Percentiles rank a stretch among this genome's conserved stretches.
These are phyloP conservation scores for Trichoderma breve DNA, from an alignment of 2,329 filamentous ascomycete species.

Conservation along the genomic window DNA sequence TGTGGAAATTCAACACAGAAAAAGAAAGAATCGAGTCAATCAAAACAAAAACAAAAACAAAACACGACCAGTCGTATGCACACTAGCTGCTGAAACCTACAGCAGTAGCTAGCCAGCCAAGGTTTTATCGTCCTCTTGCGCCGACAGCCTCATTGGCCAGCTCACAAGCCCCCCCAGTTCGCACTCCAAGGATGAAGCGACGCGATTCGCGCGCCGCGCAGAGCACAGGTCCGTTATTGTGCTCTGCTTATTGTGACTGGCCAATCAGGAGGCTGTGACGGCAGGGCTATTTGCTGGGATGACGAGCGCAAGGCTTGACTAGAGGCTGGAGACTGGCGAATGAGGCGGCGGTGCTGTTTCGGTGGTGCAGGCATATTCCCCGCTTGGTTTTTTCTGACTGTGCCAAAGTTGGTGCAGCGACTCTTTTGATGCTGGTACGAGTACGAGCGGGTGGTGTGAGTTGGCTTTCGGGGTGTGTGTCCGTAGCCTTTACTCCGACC, in stretches of 20 bases:
- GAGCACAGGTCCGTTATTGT: conserved; percentile 9
- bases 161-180: conserved; percentile 5
- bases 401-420: background rate
- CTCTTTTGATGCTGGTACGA: background rate
- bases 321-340: background rate
- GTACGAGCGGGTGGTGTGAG: background rate
- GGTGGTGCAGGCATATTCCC: conserved; percentile 6
- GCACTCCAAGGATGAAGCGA: background rate
- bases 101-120: background rate
- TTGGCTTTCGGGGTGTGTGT: background rate
- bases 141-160: conserved; percentile 16
- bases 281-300: conserved; percentile 1
- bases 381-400: background rate
- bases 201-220: conserved; percentile 13
- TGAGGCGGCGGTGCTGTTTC: background rate
- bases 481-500: background rate
- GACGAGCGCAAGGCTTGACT: conserved; percentile 13
- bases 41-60: background rate
- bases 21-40: background rate
- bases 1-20: background rate
- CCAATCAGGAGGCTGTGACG: background rate
- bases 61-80: background rate
- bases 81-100: background rate
- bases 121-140: conserved; percentile 6
- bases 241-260: background rate